Base-by-base conservation (phyloP, 2,329 filamentous ascomycete species). In the Echinosphaeria canescens region DNA sequence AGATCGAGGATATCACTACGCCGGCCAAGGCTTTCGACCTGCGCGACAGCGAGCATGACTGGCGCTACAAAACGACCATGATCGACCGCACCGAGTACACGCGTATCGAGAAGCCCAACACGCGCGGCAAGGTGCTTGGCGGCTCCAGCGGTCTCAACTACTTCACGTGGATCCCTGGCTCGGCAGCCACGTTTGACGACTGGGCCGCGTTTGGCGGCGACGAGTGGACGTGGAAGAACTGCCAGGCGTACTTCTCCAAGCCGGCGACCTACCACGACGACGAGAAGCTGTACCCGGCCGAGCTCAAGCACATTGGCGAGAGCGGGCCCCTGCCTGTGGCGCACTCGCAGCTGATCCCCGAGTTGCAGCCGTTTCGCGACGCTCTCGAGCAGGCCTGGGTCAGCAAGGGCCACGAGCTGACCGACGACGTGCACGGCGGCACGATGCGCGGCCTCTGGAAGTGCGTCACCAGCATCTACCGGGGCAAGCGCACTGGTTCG, bases 131-230 rank as follows among this genome's bases (percentile, higher is more conserved):
- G 42, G 52, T 51, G 3, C 58, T 72, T 0, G 66, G 66, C 19
- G 66, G 67, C 11, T 63, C 58, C 31, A 59, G 54, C 0, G 60
- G 50, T 22, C 41, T 66, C 26, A 74, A 74, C 45, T 74, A 72
- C 41, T 70, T 62, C 42, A 69, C 64, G 10, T 73, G 66, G 66
- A 51, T 68, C 5, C 62, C 56, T 2, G 67, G 66, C 2, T 60
- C 53, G 29, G 56, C 56, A 28, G 50, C 51, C 3, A 71, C 64
- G 0, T 72, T 64, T 35, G 60, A 84, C 40, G 70, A 72, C 13
- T 63, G 74, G 53, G 68, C 67, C n/a, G 75, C 76, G 44, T 62
- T 61, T 18, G 75, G 75, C 26, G 78, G 76, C 5, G 66, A 76
- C 36, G 53, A 62, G 25, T 74, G 67, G 67, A 67, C 48, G 0